Conservation (phyloP, 257 asterid genomes). For the Echites panduratus region DNA sequence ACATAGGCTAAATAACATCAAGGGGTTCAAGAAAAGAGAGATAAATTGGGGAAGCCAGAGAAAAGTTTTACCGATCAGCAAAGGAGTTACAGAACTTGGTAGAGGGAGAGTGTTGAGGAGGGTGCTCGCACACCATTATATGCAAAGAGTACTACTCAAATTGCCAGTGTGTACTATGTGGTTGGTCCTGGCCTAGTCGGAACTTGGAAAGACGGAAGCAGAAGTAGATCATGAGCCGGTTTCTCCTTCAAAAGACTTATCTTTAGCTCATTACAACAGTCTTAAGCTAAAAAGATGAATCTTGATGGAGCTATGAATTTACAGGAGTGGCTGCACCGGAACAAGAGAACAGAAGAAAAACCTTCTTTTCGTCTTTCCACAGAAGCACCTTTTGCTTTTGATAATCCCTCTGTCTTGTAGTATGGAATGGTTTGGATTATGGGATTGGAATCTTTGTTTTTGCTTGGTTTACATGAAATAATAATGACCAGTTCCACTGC, state of each 20-base stretch:
- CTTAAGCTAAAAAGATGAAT: neutral
- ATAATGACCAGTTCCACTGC: neutral
- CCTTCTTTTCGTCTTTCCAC: neutral
- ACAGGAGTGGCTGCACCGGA: too few relatives aligned
- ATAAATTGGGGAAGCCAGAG: neutral
- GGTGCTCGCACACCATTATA: constrained; percentile 4
- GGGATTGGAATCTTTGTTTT: constrained; percentile 1
- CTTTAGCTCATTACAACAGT: neutral
- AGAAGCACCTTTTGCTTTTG: neutral
- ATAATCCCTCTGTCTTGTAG: constrained; percentile 2
- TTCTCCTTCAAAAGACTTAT: neutral
- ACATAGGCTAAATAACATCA: neutral
- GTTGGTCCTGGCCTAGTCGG: neutral
- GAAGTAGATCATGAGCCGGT: neutral
- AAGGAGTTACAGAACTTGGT: constrained; percentile 43
- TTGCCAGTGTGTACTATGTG: neutral
- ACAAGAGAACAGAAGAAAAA: neutral
- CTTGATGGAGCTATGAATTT: neutral
- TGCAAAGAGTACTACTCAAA: neutral
- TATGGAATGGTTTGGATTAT: neutral
- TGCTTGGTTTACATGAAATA: neutral
- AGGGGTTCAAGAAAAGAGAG: neutral
- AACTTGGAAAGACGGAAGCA: neutral
- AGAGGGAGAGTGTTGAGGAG: constrained; percentile 32
- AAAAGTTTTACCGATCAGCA: constrained; percentile 40